Evolutionary conservation across 371 early-diverging fungal genomes (phyloP), one percentile per base, ranked within the genome.

Genomic region (Fennellomyces sp.): DNA sequence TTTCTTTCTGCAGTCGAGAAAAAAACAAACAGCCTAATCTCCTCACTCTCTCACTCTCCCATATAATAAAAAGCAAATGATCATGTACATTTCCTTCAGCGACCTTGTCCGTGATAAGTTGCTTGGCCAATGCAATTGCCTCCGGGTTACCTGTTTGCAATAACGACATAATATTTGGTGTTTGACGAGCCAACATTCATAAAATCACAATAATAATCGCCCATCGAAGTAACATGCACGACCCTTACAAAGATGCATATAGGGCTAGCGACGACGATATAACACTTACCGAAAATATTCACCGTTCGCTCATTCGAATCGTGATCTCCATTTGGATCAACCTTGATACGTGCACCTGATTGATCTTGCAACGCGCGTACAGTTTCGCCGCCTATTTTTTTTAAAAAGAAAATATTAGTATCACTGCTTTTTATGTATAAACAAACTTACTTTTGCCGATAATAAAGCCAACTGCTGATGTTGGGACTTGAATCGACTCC

Each of bases 331-430:
- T 72, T 82, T 47, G 82, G 83, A 48, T 90, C 86, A 17, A 92
- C 82, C 60, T 90, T 86, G 63, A 96, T 94, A 52, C 86, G 79
- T 15, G 95, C 93, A 0, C 94, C 92, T 1, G 91, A 85, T 59
- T 87, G 85, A 60, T 89, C 90, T 74, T 95, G 91, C 55, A 97
- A 75, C 30, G 76, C 68, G 69, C 90, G 87, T 29, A 96, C 91
- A 7, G 93, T 96, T 69, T 95, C 97, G 39, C 97, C 95, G 23
- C 92, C 86, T 83, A 45, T 36, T 1, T 7, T 19, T 1, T 7
- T 19, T 1, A 42, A 13, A n/a, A 48, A 33, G 0, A 39, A n/a
- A 41, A n/a, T 41, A 8, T 19, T 11, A 41, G 0, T 36, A 11
- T 45, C 23, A 8, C 19, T 23, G 5, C 51, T 29, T 23, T 51